Evolutionary conservation across 129 eudicot genomes (phyloP).

Genomic region (Chrysanthemum seticuspe): DNA sequence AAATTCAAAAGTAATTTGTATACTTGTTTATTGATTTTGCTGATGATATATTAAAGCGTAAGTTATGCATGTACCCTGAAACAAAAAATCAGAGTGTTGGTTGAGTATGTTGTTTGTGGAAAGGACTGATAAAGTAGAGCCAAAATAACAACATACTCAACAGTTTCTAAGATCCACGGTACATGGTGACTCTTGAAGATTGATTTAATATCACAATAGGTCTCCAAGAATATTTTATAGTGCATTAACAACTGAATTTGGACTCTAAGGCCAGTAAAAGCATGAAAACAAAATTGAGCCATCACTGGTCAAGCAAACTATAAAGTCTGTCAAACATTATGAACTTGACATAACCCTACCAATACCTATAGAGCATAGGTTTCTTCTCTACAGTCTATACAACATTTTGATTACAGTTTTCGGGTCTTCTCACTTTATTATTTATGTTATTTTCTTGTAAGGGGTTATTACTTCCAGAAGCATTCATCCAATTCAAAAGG

Average conservation of each 20-base stretch:
- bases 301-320: too few species aligned
- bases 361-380: neutral
- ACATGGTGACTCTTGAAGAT: conserved; percentile 1
- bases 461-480: conserved; percentile 77
- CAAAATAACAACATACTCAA: neutral
- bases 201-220: too few species aligned
- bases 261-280: too few species aligned
- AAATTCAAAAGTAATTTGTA: neutral
- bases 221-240: too few species aligned
- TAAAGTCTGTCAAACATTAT: too few species aligned
- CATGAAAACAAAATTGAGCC: too few species aligned
- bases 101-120: neutral
- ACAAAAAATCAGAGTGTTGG: neutral
- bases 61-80: conserved; percentile 6
- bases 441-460: conserved; percentile 25
- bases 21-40: neutral
- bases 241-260: too few species aligned
- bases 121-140: neutral
- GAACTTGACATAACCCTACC: too few species aligned
- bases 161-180: neutral
- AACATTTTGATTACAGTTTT: conserved; percentile 8
- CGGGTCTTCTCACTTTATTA: neutral
- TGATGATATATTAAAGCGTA: neutral
- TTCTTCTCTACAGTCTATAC: neutral
- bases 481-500: conserved; percentile 44